Conservation (phyloP, 2,329 filamentous ascomycete species). For the Aspergillus floridensis region DNA sequence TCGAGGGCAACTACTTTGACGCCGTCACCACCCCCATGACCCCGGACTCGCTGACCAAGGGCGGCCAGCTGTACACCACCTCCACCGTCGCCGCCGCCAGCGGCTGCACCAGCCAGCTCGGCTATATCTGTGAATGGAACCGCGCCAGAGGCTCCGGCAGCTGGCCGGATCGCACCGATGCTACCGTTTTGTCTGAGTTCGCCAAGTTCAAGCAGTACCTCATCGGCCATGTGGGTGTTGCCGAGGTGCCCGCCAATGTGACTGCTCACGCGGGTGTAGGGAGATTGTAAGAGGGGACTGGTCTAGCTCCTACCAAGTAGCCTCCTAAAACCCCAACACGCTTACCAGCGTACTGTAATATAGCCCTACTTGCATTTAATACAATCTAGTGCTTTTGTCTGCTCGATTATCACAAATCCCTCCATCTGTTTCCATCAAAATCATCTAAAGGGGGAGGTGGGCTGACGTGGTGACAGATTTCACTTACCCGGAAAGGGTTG, state of each 20-base stretch:
- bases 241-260: constrained; percentile 15
- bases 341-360: too few species aligned
- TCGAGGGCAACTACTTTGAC: constrained; percentile 50
- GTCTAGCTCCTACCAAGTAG: background rate
- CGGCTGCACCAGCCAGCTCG: constrained; percentile 5
- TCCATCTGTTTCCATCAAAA: too few species aligned
- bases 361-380: too few species aligned
- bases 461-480: too few species aligned
- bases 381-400: too few species aligned
- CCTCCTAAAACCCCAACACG: too few species aligned
- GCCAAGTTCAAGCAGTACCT: constrained; percentile 7
- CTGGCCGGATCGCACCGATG: constrained; percentile 8
- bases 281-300: constrained; percentile 6
- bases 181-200: constrained; percentile 6
- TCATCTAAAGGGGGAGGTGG: too few species aligned
- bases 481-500: too few species aligned
- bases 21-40: constrained; percentile 40
- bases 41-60: constrained; percentile 10
- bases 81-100: constrained; percentile 7
- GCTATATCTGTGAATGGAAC: constrained; percentile 17
- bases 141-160: constrained; percentile 6
- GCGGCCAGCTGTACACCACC: constrained; percentile 13
- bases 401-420: too few species aligned
- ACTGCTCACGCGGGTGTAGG: constrained; percentile 17
- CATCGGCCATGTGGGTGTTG: constrained; percentile 9